Base-by-base conservation (phyloP, 352 stramenopile genomes). In the Peronosclerospora sorghi region DNA sequence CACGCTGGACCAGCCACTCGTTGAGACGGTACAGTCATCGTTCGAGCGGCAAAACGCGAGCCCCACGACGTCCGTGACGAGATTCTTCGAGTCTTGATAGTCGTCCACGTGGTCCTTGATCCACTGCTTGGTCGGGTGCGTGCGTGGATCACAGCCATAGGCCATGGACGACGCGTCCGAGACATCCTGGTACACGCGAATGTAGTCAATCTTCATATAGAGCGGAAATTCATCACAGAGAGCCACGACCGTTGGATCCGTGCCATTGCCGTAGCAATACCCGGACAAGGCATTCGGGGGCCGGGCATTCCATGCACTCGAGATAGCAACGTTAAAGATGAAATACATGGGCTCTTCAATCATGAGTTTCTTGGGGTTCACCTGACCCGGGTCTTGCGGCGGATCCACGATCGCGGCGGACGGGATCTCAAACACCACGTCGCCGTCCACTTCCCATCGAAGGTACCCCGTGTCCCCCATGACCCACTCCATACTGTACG, bases 331-430 rank as follows among this genome's bases (percentile, higher is more conserved):
- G 49, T 84, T 84, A 35, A 84, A 73, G 36, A 84, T 84, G 20
- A 84, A 47, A 54, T 81, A 82, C 68, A 88, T 92, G 4, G 88
- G 88, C 54, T 97, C 88, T 35, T 83, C 68, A 4, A 93, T 70
- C 62, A 81, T 76, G 26, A 77, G 48, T 34, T 80, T 79, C 32
- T 63, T 62, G 0, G 54, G 56, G 38, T 81, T 84, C 10, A 47
- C 53, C 10, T 62, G 38, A 8, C 15, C 35, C 0, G 20, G 23
- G 10, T 64, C 59, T 44, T 80, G 65, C 1, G 65, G 66, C 13
- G 57, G 51, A 10, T 73, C 71, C 17, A 56, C 61, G 5, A 83
- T 35, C 3, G 55, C 15, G n/a, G 65, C 51, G n/a, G 68, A 54
- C 9, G 71, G 61, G 21, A 83, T 79, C 24, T 81, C 68, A 46